Evolutionary conservation across 2,329 filamentous ascomycete genomes (phyloP), one percentile per base, ranked within the genome.

Genomic region (Rugonectria rugulosa): DNA sequence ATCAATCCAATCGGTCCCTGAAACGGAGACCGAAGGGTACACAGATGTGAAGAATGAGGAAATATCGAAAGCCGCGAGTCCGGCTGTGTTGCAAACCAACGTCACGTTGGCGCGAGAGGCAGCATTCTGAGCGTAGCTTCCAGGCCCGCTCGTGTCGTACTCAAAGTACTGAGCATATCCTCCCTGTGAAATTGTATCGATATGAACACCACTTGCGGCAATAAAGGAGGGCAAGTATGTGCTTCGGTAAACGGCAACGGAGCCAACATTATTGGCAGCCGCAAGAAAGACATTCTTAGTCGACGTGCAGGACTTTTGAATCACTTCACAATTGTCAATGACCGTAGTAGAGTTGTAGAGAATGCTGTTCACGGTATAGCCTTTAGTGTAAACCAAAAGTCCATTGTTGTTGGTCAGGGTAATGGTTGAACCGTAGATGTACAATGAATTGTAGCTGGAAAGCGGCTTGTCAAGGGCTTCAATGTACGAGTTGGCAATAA

Each of bases 401-500:
- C 12, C 75, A 19, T 68, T 72, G 14, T 60, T 68, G 3, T 65
- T 62, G 0, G 75, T 73, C 1, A 76, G 71, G 0, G 74, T 72
- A 44, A 81, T 75, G 0, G 72, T 77, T 0, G 78, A 75, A 9
- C 71, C 70, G 53, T 75, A 80, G 0, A 81, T 57, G 51, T 79
- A 80, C 0, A 77, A 53, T 10, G 73, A 73, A 0, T 73, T 70
- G 10, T 71, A 75, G 29, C 73, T 72, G 53, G 73, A 75, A 44
- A 81, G 70, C 2, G 77, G 59, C 58, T 78, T 78, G 43, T 77
- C 73, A 6, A 69, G 58, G 2, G 75, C 77, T 53, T 80, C 75
- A 8, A 81, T 69, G 51, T 79, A 79, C 0, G 75, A 78, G 57
- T 78, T 72, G 8, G 75, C 75, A 20, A 80, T 70, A 21, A 81